Evolutionary conservation across 2,329 filamentous ascomycete genomes (phyloP).

Genomic region (Aspergillus sp.): DNA sequence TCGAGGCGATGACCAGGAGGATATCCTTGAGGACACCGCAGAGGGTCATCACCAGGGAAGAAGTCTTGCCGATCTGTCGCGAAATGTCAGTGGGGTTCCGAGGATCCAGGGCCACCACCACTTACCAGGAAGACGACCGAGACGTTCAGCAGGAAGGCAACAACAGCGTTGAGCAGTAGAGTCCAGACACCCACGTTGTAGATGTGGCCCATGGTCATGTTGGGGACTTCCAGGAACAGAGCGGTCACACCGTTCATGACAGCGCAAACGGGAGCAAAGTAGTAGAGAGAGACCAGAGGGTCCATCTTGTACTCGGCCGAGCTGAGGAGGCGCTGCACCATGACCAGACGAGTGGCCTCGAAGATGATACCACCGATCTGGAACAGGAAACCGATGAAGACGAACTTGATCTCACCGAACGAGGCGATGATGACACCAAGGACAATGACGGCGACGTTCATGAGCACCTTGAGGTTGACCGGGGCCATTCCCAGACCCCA

Average conservation of each 20-base stretch:
- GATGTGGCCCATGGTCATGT: slow-evolving; percentile 64
- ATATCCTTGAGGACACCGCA: slow-evolving; percentile 88
- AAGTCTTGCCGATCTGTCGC: slow-evolving; percentile 78
- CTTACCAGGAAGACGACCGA: slow-evolving; percentile 82
- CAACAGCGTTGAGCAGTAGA: slow-evolving; percentile 69
- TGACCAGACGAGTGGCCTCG: slow-evolving; percentile 76
- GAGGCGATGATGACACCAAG: slow-evolving; percentile 93
- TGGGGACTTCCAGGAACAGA: slow-evolving; percentile 65
- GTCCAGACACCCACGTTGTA: slow-evolving; percentile 63
- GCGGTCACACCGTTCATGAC: slow-evolving; percentile 74
- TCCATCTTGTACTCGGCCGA: slow-evolving; percentile 83
- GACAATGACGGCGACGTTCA: slow-evolving; percentile 93
- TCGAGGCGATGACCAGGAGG: slow-evolving; percentile 71
- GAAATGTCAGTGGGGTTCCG: neutral
- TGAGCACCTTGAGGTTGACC: slow-evolving; percentile 79
- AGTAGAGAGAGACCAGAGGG: slow-evolving; percentile 82
- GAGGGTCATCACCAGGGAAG: slow-evolving; percentile 78
- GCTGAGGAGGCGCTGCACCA: slow-evolving; percentile 80
- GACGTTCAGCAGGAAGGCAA: slow-evolving; percentile 78
- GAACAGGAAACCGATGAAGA: slow-evolving; percentile 59
- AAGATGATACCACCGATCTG: slow-evolving; percentile 75
- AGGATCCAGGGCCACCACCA: slow-evolving; percentile 11
- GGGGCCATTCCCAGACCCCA: slow-evolving; percentile 84
- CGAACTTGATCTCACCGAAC: slow-evolving; percentile 92
- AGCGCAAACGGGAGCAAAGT: slow-evolving; percentile 82